Conservation (phyloP, 208 protist species). For the Tetramitus jugosus region DNA sequence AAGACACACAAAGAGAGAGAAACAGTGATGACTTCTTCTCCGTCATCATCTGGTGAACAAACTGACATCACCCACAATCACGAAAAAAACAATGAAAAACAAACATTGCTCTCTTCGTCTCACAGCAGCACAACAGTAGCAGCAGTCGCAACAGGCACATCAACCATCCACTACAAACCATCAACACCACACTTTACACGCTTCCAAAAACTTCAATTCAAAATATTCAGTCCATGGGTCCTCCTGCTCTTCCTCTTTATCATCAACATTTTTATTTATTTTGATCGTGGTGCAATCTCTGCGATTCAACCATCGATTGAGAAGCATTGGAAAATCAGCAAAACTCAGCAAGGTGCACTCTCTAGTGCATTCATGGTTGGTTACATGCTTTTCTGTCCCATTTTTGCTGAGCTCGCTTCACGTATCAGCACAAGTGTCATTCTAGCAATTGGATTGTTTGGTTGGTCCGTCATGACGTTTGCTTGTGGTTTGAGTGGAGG, state of each 20-base stretch:
- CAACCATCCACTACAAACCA: no score
- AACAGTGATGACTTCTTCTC: no score
- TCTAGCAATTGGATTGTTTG: slow-evolving; percentile 14
- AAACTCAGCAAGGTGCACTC: background rate
- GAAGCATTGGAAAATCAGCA: background rate
- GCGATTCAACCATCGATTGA: background rate
- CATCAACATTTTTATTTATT: slow-evolving; percentile 32
- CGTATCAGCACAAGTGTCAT: background rate
- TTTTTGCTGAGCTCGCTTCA: slow-evolving; percentile 24
- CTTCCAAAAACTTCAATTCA: no score
- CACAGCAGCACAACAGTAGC: no score
- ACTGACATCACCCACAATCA: no score
- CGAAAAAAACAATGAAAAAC: no score
- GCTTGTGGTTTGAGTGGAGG: background rate
- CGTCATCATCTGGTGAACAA: no score
- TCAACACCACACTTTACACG: no score
- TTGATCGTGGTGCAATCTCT: slow-evolving; percentile 28
- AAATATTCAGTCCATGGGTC: background rate
- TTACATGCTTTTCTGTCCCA: slow-evolving; percentile 26
- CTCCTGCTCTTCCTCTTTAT: slow-evolving; percentile 10
- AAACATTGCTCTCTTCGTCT: no score
- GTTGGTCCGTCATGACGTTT: background rate
- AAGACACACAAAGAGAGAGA: no score
- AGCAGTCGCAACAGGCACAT: no score
- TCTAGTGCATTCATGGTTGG: slow-evolving; percentile 25